A percentile compares a stretch with the other conserved stretches of the same genome.
Evolutionary conservation across 148 eudicot species (phyloP).

Genomic region (Rhododendron simsii): DNA sequence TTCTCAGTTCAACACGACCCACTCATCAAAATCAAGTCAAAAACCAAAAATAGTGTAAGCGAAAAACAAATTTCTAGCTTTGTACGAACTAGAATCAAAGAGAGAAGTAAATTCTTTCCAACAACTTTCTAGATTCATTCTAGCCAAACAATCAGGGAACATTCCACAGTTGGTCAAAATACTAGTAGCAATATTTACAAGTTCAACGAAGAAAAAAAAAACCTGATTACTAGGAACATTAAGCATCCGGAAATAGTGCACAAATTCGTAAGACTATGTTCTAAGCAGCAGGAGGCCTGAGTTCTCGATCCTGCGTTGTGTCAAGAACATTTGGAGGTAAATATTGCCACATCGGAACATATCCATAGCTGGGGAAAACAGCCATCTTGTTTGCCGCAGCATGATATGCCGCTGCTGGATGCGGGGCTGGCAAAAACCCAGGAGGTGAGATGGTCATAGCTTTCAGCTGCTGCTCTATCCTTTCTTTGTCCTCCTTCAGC

Average conservation of each 20-base stretch:
- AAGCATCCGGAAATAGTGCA: slow-evolving; percentile 21
- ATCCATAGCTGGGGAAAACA: slow-evolving; percentile 65
- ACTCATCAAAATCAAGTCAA: background rate
- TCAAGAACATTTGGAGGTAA: slow-evolving; percentile 58
- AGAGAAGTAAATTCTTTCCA: background rate
- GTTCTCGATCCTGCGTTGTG: slow-evolving; percentile 77
- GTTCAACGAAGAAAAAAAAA: background rate
- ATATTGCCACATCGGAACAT: slow-evolving; percentile 90
- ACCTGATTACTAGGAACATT: background rate
- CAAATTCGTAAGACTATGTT: background rate
- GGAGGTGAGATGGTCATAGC: slow-evolving; percentile 33
- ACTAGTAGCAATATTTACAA: slow-evolving; percentile 24
- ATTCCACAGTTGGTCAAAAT: background rate
- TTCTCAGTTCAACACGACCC: too few relatives aligned
- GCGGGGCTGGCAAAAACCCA: slow-evolving; percentile 48
- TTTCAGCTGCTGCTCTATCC: slow-evolving; percentile 69
- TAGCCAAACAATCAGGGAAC: background rate
- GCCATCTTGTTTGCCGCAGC: slow-evolving; percentile 65
- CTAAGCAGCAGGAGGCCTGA: slow-evolving; percentile 97
- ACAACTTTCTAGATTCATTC: background rate
- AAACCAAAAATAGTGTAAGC: background rate
- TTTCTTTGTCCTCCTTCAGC: slow-evolving; percentile 67
- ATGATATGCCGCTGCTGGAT: slow-evolving; percentile 42
- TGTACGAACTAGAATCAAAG: background rate
- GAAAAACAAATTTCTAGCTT: background rate